These are phyloP conservation scores for Streptanthus diversifolius DNA, from an alignment of 345 rosid species.

Conservation along the genomic window DNA sequence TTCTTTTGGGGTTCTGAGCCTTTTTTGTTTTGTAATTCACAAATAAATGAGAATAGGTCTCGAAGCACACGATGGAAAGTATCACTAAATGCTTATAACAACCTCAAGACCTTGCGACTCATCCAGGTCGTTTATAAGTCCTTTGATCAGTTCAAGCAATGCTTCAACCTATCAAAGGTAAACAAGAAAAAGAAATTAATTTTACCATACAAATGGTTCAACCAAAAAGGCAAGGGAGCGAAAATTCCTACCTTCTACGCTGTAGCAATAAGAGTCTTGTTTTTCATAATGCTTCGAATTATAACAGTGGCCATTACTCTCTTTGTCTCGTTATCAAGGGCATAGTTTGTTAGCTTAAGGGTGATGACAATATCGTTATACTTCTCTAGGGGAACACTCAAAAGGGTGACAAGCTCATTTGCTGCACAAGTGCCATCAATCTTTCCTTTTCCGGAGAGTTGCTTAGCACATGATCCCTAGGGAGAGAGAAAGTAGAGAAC, in stretches of 20 bases:
- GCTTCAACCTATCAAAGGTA: conserved; percentile 67
- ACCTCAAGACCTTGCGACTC: conserved; percentile 66
- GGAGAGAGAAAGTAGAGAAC: conserved; percentile 24
- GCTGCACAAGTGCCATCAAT: conserved; percentile 78
- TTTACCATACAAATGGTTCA: conserved; percentile 10
- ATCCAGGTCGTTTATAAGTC: conserved; percentile 90
- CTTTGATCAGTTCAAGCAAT: conserved; percentile 82
- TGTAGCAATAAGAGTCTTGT: conserved; percentile 68
- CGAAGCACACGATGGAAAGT: conserved; percentile 1
- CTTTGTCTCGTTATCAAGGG: conserved; percentile 76
- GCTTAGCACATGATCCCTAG: conserved; percentile 94
- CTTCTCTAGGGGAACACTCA: conserved; percentile 96
- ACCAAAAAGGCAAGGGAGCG: conserved; percentile 12
- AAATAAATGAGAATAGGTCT: conserved; percentile 3
- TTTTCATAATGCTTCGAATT: conserved; percentile 94
- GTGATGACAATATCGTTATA: conserved; percentile 89
- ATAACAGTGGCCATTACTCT: conserved; percentile 93
- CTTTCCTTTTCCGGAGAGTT: conserved; percentile 72
- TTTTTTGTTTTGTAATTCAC: not conserved
- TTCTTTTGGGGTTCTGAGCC: not conserved
- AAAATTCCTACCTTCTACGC: conserved; percentile 60
- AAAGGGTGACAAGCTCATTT: conserved; percentile 89
- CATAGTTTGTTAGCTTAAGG: conserved; percentile 86
- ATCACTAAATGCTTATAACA: conserved; percentile 22
- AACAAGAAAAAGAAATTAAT: conserved; percentile 16